A percentile compares a stretch with the other conserved stretches of the same genome.
These are phyloP conservation scores for Stramenopiles sp. DNA, from an alignment of 352 stramenopile genomes.

Conservation along the genomic window DNA sequence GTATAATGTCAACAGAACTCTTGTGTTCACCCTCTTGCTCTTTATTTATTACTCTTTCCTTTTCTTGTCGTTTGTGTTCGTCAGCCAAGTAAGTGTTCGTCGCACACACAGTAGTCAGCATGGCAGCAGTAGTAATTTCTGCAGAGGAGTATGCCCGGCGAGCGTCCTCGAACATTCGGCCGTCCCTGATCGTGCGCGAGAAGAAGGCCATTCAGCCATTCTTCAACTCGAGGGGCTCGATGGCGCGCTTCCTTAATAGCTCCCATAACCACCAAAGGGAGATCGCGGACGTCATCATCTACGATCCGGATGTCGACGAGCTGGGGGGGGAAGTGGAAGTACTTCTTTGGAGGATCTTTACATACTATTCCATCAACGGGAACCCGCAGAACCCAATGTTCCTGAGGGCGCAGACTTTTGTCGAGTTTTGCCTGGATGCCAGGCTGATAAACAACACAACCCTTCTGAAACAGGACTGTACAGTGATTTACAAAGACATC, in stretches of 20 bases:
- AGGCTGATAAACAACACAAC: not conserved
- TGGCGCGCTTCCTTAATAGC: not conserved
- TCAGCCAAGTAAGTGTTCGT: too few relatives aligned
- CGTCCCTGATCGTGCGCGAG: too few relatives aligned
- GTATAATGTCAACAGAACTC: too few relatives aligned
- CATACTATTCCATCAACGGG: not conserved
- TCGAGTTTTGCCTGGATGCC: not conserved
- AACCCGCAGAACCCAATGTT: not conserved
- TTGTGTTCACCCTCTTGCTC: not conserved
- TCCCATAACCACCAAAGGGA: not conserved
- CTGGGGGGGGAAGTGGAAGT: not conserved
- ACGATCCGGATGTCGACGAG: not conserved
- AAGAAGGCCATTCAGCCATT: not conserved
- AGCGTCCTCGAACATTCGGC: too few relatives aligned
- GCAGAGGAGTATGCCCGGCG: too few relatives aligned
- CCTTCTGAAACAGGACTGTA: not conserved
- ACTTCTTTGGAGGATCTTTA: not conserved
- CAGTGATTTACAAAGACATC: slow-evolving; percentile 4
- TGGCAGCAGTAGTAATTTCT: too few relatives aligned
- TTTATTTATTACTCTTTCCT: not conserved
- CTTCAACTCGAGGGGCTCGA: not conserved
- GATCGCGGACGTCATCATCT: not conserved
- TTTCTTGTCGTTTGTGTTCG: too few relatives aligned
- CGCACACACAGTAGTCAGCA: too few relatives aligned
- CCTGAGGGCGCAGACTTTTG: not conserved